A percentile compares a stretch with the other conserved stretches of the same genome.
phyloP scores from a whole-genome alignment of 176 grass and related monocot genomes.

The Microstegium vimineum region DNA sequence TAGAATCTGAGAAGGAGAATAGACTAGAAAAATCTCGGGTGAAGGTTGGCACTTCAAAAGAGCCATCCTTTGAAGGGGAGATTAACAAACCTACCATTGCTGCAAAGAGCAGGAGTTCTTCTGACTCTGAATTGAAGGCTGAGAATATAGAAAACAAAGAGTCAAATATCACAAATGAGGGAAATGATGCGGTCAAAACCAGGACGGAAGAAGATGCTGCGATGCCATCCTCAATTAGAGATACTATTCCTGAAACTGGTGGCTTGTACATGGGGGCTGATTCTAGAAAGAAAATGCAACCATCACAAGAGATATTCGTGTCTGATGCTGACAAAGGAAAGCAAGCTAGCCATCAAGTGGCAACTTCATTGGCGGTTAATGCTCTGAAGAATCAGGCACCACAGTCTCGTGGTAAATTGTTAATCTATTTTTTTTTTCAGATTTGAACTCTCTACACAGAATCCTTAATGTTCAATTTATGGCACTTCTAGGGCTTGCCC shows the following conservation, averaged over 20 bases:
- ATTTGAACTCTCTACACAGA: background rate
- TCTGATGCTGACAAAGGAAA: constrained; percentile 55
- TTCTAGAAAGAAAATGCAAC: constrained; percentile 31
- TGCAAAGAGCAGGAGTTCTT: constrained; percentile 26
- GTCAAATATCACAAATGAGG: constrained; percentile 25
- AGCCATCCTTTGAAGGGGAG: constrained; percentile 28
- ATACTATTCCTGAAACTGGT: constrained; percentile 29
- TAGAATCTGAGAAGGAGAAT: constrained; percentile 49
- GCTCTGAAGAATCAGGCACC: constrained; percentile 32
- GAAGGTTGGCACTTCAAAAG: constrained; percentile 34
- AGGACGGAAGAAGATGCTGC: constrained; percentile 35
- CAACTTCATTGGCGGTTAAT: constrained; percentile 33
- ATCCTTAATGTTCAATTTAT: constrained; percentile 15
- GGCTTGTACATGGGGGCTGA: constrained; percentile 1
- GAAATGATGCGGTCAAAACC: constrained; percentile 18
- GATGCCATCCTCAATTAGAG: constrained; percentile 6
- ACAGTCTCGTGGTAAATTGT: constrained; percentile 53
- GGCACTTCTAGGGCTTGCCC: background rate
- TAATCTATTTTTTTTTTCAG: constrained; percentile 16
- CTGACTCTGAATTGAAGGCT: constrained; percentile 37
- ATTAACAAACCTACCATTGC: constrained; percentile 6
- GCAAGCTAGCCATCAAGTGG: constrained; percentile 11
- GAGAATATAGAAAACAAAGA: constrained; percentile 39
- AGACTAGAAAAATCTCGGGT: constrained; percentile 40
- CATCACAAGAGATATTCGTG: constrained; percentile 23